phyloP scores from a whole-genome alignment of 75 land plant species.

The Chamaecyparis obtusa region DNA sequence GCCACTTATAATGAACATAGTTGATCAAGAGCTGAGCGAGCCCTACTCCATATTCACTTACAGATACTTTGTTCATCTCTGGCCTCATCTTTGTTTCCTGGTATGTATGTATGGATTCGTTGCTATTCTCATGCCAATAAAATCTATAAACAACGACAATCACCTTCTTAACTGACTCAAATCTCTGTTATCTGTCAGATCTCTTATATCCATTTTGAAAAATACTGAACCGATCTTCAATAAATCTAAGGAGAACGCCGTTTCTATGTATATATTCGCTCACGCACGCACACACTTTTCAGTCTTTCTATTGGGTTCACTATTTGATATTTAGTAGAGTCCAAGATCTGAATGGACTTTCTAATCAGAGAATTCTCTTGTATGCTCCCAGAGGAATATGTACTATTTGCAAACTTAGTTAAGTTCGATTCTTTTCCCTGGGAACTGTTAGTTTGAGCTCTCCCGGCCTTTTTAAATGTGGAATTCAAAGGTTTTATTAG shows the following conservation, averaged over 20 bases:
- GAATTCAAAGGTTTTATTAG: not conserved
- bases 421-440: not conserved
- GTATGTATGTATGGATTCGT: slow-evolving; percentile 22
- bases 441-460: not conserved
- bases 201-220: not conserved
- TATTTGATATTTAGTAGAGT: not conserved
- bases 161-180: not conserved
- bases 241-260: not conserved
- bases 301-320: not conserved
- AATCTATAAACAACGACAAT: not conserved
- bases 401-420: not conserved
- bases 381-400: not conserved
- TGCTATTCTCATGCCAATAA: not conserved
- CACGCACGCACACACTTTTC: not conserved
- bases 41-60: slow-evolving; percentile 99
- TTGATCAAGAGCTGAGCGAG: slow-evolving; percentile 95
- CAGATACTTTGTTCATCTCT: slow-evolving; percentile 91
- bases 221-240: not conserved
- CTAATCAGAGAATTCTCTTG: not conserved
- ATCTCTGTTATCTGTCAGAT: not conserved
- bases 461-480: not conserved
- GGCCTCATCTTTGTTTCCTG: slow-evolving; percentile 95
- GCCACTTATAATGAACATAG: slow-evolving; percentile 77
- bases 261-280: not conserved
- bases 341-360: not conserved